Base-by-base conservation (phyloP, 352 stramenopile genomes). In the Phytophthora palmivora region DNA sequence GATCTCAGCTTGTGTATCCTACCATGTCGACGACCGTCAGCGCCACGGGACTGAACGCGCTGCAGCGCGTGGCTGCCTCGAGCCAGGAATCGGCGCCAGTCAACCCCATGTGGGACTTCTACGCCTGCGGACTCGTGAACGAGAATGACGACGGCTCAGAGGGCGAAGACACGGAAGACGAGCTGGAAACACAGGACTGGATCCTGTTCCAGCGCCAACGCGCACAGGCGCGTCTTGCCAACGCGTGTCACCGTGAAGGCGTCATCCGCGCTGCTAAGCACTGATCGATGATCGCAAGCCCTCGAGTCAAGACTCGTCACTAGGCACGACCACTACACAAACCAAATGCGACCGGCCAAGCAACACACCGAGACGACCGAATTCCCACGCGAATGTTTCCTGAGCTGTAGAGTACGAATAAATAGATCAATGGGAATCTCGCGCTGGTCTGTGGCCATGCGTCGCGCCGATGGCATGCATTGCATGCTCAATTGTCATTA, bases 181-280 rank as follows among this genome's bases (percentile, higher is more conserved):
- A 88, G 54, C 52, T 73, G 39, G 74, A 86, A 58, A 82, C 76
- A 18, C 69, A 77, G 41, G 73, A 80, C 34, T 88, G 74, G 73
- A 79, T 82, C 48, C 63, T 71, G 41, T 84, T 84, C 67, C 72
- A 88, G 76, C 78, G 78, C 47, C 74, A 74, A 73, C 76, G 78
- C 39, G 63, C 72, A 28, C 70, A 83, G 34, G 73, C 58, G 67
- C 77, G 74, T 37, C 66, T 87, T 34, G 69, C 62, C 37, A 75
- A 76, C 34, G 69, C 74, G 21, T 74, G 74, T n/a, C 70, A 72
- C 42, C 69, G 62, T 14, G 67, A 86, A 55, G 63, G 54, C 47
- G 41, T 68, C 11, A 22, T 60, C n/a, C 53, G 36, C 44, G 34
- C 58, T 24, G 10, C 68, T 21, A 67, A 77, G 41, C 43, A 63